Conservation (phyloP, 495 filamentous ascomycete genomes). For the Trichoderma virens region DNA sequence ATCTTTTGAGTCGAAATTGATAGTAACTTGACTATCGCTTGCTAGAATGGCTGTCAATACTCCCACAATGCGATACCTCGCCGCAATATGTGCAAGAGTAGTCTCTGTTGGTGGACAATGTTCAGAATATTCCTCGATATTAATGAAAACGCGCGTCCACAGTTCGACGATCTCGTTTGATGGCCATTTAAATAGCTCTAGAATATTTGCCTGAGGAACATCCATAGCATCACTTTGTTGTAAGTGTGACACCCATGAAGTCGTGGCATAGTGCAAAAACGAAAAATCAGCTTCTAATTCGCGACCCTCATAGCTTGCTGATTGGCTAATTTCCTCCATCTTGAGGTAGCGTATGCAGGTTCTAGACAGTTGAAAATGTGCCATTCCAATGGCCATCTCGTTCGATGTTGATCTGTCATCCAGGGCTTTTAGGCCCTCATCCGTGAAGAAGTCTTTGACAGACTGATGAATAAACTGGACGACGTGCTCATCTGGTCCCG, state of each 20-base stretch:
- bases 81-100: conserved; percentile 10
- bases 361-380: conserved; percentile 17
- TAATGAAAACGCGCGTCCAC: conserved; percentile 8
- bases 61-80: background rate
- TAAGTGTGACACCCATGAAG: conserved; percentile 13
- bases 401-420: conserved; percentile 1
- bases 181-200: conserved; percentile 11
- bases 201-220: conserved; percentile 13
- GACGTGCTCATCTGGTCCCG: conserved; percentile 9
- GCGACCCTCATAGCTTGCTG: background rate
- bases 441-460: conserved; percentile 31
- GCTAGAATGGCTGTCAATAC: background rate
- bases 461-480: conserved; percentile 36
- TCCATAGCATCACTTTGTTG: conserved; percentile 10
- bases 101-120: background rate
- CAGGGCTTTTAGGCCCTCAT: conserved; percentile 17
- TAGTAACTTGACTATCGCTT: background rate
- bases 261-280: conserved; percentile 15
- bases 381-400: conserved; percentile 14
- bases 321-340: conserved; percentile 14
- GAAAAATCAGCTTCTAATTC: conserved; percentile 10
- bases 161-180: conserved; percentile 7
- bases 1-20: background rate
- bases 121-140: background rate
- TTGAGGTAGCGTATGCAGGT: conserved; percentile 19